These are phyloP conservation scores for Austroboletus festivus DNA, from an alignment of 768 basidiomycete genomes.

Conservation along the genomic window DNA sequence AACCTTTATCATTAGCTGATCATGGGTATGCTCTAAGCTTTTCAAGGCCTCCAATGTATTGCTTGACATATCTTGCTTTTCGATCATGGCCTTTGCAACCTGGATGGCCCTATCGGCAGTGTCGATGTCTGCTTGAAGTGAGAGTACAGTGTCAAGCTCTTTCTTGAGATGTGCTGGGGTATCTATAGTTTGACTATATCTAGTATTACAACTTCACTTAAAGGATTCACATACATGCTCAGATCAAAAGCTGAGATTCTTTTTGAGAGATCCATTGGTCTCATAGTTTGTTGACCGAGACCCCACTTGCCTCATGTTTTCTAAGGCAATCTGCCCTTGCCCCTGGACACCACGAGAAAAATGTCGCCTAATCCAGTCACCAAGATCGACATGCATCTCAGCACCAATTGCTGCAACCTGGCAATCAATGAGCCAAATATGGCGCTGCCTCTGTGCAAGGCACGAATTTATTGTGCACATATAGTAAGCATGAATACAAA, in stretches of 20 bases:
- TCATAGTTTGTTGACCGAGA: slow-evolving; percentile 15
- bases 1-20: background rate
- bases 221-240: slow-evolving; percentile 17
- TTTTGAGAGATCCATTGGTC: slow-evolving; percentile 35
- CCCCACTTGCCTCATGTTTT: slow-evolving; percentile 17
- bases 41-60: background rate
- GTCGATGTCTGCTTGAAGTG: slow-evolving; percentile 24
- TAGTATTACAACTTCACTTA: background rate
- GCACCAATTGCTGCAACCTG: slow-evolving; percentile 12
- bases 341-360: slow-evolving; percentile 13
- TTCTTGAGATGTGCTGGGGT: slow-evolving; percentile 30
- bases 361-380: slow-evolving; percentile 31
- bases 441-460: slow-evolving; percentile 17
- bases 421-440: slow-evolving; percentile 36
- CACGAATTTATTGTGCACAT: too few relatives aligned
- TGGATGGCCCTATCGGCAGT: background rate
- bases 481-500: too few relatives aligned
- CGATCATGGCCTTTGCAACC: background rate
- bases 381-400: slow-evolving; percentile 4
- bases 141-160: slow-evolving; percentile 29
- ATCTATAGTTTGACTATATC: slow-evolving; percentile 11
- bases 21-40: background rate
- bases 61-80: background rate
- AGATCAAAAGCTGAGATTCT: slow-evolving; percentile 28
- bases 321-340: slow-evolving; percentile 18